Percentiles rank a stretch among this genome's conserved stretches.
Evolutionary conservation across 768 basidiomycete species (phyloP).

Genomic region (Tricholoma sp.): DNA sequence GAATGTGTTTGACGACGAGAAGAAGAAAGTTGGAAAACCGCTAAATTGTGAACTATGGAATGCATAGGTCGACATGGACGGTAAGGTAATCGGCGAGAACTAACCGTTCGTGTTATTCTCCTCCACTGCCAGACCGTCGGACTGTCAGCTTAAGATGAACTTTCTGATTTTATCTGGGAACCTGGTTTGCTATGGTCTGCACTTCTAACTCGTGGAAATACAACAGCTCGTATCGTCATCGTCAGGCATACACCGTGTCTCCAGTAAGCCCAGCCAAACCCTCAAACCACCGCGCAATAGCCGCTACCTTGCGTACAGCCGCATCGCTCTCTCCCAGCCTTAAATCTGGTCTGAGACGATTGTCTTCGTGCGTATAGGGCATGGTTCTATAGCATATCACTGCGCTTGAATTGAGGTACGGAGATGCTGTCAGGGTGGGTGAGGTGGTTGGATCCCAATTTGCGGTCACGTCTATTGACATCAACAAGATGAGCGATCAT

Average conservation of each 20-base stretch:
- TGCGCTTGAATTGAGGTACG: slow-evolving; percentile 52
- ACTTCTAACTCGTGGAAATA: background rate
- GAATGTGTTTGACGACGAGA: no score
- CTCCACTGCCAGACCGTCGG: no score
- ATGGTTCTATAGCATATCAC: slow-evolving; percentile 78
- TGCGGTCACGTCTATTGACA: slow-evolving; percentile 51
- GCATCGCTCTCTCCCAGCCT: slow-evolving; percentile 67
- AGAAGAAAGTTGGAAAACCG: no score
- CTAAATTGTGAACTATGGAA: no score
- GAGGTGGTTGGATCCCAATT: slow-evolving; percentile 39
- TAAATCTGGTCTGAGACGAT: slow-evolving; percentile 62
- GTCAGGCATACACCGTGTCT: background rate
- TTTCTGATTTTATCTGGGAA: no score
- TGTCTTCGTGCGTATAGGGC: slow-evolving; percentile 58
- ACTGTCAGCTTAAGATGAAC: no score
- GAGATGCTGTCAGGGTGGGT: slow-evolving; percentile 60
- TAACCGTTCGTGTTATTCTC: no score
- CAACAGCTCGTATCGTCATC: background rate
- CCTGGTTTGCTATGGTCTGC: background rate
- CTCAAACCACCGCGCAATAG: slow-evolving; percentile 69
- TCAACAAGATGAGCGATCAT: background rate
- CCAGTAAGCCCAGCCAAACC: slow-evolving; percentile 54
- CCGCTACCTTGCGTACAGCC: slow-evolving; percentile 60
- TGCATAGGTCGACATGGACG: no score
- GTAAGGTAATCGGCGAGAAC: no score